Base-by-base conservation (phyloP, 257 asterid species). In the Hygrophila difformis region DNA sequence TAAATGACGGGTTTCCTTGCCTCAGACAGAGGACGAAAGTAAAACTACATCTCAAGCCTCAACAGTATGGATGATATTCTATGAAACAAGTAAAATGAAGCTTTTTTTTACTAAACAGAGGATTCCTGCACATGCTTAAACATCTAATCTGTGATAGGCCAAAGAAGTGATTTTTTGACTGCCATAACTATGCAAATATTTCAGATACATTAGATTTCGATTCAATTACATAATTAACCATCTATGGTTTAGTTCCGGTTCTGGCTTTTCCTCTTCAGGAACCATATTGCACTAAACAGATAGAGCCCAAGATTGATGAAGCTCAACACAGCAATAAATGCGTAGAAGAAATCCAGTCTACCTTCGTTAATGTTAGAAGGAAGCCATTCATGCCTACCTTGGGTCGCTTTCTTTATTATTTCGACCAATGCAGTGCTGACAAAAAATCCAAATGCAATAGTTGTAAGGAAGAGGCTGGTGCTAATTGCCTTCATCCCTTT, bases 401-500 rank as follows among this genome's bases (percentile, higher is more conserved):
- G 15, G 0, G 67, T 53, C 12, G 26, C 56, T 28, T 21, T 46
- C 34, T 46, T 53, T 29, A 46, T 20, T 18, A 61, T 31, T 1
- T 38, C 28, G 36, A 46, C 45, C 46, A 61, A 18, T 0, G 47
- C 56, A 3, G 45, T 53, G 39, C 59, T 61, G 2, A 53, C 33
- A 18, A 61, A 53, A 26, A 37, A 61, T 5, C 61, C 67, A 8
- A 61, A 46, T 0, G 67, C 37, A 8, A 61, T 61, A 13, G 67
- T 61, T 0, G 67, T 61, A 1, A 61, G 67, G 23, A 61, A 61
- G 1, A 53, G 51, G 33, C 67, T 61, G 0, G 67, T 61, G 61
- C 67, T 61, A 3, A 61, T 10, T 0, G 61, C 61, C 39, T 61
- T 61, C 67, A 61, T 61, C 49, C 61, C 67, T 21, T 61, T 61